Evolutionary conservation across 306 rosid genomes (phyloP).

Genomic region (Trifolium subterraneum): DNA sequence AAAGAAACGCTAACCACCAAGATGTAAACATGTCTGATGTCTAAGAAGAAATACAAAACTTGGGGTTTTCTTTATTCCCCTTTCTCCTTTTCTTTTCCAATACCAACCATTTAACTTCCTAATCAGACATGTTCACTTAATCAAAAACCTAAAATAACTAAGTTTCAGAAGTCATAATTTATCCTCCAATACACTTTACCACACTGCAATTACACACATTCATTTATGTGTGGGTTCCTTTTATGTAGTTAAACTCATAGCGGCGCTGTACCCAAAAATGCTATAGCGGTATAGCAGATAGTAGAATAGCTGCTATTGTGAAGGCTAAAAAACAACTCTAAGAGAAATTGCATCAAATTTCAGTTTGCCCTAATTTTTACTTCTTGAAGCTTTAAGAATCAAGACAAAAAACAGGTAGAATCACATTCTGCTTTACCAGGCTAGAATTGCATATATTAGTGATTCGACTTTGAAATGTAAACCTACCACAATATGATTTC

Average conservation of each 20-base stretch:
- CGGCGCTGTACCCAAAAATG: no score
- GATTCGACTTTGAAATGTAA: conserved; percentile 19
- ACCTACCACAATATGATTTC: conserved; percentile 4
- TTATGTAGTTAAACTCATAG: no score
- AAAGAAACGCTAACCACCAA: conserved; percentile 3
- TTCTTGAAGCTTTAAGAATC: background rate
- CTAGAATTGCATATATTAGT: background rate
- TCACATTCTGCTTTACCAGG: conserved; percentile 1
- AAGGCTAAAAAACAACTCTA: no score
- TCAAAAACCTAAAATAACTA: conserved; percentile 9
- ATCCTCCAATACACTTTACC: background rate
- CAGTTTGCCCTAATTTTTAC: background rate
- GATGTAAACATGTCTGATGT: background rate
- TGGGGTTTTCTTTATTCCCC: background rate
- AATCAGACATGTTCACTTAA: conserved; percentile 5
- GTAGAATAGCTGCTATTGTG: no score
- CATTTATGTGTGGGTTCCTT: background rate
- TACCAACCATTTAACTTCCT: background rate
- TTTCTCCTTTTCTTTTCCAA: background rate
- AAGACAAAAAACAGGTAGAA: background rate
- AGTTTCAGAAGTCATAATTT: background rate
- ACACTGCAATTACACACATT: background rate
- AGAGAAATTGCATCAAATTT: background rate
- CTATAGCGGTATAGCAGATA: no score
- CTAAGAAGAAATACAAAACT: background rate